Evolutionary conservation across 768 basidiomycete genomes (phyloP).

Genomic region (Cubamyces lactineus): DNA sequence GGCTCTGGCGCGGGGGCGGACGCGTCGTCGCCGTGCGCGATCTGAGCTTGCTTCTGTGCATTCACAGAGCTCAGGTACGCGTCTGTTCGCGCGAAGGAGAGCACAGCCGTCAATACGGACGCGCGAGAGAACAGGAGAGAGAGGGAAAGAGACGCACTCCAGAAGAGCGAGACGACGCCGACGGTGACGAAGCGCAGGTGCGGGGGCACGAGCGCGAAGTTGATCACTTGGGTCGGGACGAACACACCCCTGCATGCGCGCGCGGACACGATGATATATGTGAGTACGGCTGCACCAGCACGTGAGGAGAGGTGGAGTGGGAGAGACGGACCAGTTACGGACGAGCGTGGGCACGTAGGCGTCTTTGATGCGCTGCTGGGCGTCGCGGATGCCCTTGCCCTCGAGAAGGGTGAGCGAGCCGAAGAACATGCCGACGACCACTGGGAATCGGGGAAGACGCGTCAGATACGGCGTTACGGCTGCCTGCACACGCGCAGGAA

Average conservation of each 20-base stretch:
- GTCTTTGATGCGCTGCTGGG: constrained; percentile 53
- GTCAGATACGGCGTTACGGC: not conserved
- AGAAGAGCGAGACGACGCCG: constrained; percentile 77
- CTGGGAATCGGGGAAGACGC: constrained; percentile 26
- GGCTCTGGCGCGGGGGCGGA: too few species aligned
- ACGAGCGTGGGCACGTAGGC: constrained; percentile 74
- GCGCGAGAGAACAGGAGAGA: not conserved
- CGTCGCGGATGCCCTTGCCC: constrained; percentile 62
- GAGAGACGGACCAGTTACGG: constrained; percentile 65
- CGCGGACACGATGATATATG: not conserved
- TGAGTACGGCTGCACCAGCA: not conserved
- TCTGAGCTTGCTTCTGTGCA: constrained; percentile 24
- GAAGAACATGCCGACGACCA: constrained; percentile 60
- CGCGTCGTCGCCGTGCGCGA: not conserved
- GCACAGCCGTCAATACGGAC: not conserved
- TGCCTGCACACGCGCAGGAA: not conserved
- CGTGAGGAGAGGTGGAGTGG: not conserved
- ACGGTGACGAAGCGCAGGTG: constrained; percentile 78
- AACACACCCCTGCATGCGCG: constrained; percentile 61
- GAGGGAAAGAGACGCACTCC: constrained; percentile 58
- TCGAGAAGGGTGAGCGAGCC: constrained; percentile 81
- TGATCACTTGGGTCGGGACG: constrained; percentile 76
- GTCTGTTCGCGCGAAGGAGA: constrained; percentile 23
- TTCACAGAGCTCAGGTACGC: constrained; percentile 38
- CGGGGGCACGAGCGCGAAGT: constrained; percentile 76